phyloP scores from a whole-genome alignment of 2,329 filamentous ascomycete genomes.

The Botrytis fabae region DNA sequence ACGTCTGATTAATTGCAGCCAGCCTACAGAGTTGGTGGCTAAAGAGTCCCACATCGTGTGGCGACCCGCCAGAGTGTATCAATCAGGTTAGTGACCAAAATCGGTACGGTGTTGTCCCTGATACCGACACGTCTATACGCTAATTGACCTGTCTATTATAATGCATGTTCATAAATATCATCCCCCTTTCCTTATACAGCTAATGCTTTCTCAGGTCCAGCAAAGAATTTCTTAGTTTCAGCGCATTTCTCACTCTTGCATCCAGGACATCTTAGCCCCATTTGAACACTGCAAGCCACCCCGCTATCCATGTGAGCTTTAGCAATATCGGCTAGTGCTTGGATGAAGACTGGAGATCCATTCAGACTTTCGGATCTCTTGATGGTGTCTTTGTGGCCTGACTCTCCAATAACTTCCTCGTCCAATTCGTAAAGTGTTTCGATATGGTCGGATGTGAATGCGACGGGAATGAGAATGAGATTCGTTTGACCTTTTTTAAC shows the following conservation, averaged over 20 bases:
- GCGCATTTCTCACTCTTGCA: conserved; percentile 87
- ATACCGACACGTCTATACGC: neutral
- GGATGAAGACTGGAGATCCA: conserved; percentile 85
- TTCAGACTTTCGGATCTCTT: conserved; percentile 93
- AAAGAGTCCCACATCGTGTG: neutral
- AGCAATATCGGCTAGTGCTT: conserved; percentile 84
- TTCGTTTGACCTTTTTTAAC: conserved; percentile 90
- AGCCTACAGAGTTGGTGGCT: neutral
- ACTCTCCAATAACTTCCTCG: conserved; percentile 90
- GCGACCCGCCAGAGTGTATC: neutral
- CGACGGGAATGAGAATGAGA: conserved; percentile 87
- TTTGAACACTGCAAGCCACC: conserved; percentile 71
- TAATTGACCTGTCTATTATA: neutral
- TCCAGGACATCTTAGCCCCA: conserved; percentile 88
- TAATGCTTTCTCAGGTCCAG: conserved; percentile 29
- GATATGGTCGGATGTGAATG: conserved; percentile 98
- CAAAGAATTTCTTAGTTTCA: conserved; percentile 71
- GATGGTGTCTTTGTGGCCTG: conserved; percentile 72
- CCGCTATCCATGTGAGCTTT: conserved; percentile 74
- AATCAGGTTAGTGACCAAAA: neutral
- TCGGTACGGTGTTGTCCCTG: neutral
- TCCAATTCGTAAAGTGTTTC: conserved; percentile 96
- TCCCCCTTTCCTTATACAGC: conserved; percentile 24
- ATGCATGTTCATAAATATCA: neutral
- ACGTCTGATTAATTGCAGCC: neutral